Conservation (phyloP, 306 rosid genomes). For the Medicago lupulina region DNA sequence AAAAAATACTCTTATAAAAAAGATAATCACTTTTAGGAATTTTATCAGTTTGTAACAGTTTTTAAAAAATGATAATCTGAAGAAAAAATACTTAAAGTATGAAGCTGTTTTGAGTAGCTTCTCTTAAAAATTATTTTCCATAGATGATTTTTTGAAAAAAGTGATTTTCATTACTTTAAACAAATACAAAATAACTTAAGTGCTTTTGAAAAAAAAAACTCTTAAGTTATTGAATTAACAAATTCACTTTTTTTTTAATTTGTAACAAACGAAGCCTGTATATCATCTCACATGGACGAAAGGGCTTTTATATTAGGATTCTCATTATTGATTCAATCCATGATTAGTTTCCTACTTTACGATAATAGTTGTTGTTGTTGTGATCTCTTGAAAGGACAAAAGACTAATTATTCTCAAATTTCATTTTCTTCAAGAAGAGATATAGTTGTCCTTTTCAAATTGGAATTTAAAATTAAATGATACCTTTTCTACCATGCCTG, state of each 20-base stretch:
- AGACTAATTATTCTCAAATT: constrained; percentile 22
- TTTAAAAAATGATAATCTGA: not conserved
- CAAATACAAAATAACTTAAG: not conserved
- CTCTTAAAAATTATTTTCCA: not conserved
- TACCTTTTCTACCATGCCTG: constrained; percentile 22
- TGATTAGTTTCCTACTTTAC: too few relatives aligned
- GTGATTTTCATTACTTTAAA: not conserved
- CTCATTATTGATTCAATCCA: too few relatives aligned
- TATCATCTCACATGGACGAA: constrained; percentile 15
- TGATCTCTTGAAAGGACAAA: constrained; percentile 5
- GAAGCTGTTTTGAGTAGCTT: not conserved
- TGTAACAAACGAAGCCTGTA: not conserved
- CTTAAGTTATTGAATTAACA: not conserved
- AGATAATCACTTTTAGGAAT: not conserved
- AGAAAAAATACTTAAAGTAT: not conserved
- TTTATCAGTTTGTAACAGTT: not conserved
- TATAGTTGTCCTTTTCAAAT: constrained; percentile 1
- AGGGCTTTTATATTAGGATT: not conserved
- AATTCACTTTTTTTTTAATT: not conserved
- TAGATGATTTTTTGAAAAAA: not conserved
- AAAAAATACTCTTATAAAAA: too few relatives aligned
- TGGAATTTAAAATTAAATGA: constrained; percentile 10
- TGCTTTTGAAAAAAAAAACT: not conserved
- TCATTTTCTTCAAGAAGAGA: constrained; percentile 15
- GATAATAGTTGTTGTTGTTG: not conserved